Percentiles rank a stretch among this genome's conserved stretches.
These are phyloP conservation scores for Rhododendron williamsianum DNA, from an alignment of 148 eudicot genomes.

Conservation along the genomic window DNA sequence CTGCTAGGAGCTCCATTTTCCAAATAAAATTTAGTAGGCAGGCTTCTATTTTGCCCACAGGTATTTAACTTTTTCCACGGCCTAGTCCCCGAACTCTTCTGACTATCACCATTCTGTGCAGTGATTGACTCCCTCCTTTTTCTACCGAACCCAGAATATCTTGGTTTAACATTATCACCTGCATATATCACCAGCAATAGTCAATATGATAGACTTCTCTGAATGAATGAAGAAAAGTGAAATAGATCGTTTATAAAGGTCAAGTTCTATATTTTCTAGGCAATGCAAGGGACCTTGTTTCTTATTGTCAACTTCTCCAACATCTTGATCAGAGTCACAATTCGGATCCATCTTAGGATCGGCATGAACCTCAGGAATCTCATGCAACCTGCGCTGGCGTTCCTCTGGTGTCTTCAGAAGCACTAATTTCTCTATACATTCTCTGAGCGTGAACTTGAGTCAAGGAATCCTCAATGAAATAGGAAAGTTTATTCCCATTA, in stretches of 20 bases:
- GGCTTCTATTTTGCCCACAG: slow-evolving; percentile 31
- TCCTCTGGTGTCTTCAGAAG: slow-evolving; percentile 82
- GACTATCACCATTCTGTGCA: slow-evolving; percentile 28
- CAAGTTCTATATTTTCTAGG: background rate
- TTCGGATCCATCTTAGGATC: slow-evolving; percentile 89
- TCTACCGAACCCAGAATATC: slow-evolving; percentile 27
- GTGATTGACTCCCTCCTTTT: slow-evolving; percentile 31
- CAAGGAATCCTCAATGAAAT: slow-evolving; percentile 37
- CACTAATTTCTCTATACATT: slow-evolving; percentile 70
- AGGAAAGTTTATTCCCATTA: background rate
- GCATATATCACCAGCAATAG: slow-evolving; percentile 18
- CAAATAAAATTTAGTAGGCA: slow-evolving; percentile 20
- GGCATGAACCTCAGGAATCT: slow-evolving; percentile 70
- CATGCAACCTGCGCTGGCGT: slow-evolving; percentile 58
- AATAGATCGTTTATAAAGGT: slow-evolving; percentile 4
- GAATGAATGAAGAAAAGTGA: slow-evolving; percentile 1
- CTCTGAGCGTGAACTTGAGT: slow-evolving; percentile 74
- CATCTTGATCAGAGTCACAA: slow-evolving; percentile 81
- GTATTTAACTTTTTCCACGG: slow-evolving; percentile 17
- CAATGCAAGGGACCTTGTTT: slow-evolving; percentile 54
- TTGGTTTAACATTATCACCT: slow-evolving; percentile 49
- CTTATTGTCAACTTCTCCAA: slow-evolving; percentile 36
- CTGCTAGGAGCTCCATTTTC: slow-evolving; percentile 36
- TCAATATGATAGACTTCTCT: background rate
- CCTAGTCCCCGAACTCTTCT: slow-evolving; percentile 21